These are phyloP conservation scores for Ogataea henricii DNA, from an alignment of 805 yeast species.

Conservation along the genomic window DNA sequence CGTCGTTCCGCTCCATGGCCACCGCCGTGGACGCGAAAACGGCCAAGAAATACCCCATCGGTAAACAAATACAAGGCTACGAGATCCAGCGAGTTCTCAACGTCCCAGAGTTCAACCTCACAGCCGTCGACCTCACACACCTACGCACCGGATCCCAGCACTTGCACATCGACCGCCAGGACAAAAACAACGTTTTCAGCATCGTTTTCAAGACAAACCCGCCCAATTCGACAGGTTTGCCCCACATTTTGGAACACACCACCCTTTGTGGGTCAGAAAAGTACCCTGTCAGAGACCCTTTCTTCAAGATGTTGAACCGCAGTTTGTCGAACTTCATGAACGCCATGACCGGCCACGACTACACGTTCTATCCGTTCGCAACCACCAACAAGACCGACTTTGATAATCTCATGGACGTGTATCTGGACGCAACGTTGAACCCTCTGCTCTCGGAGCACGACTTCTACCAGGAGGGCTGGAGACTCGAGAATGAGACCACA, in stretches of 20 bases:
- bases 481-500: constrained; percentile 72
- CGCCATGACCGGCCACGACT: constrained; percentile 98
- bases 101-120: constrained; percentile 79
- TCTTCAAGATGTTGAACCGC: constrained; percentile 93
- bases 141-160: constrained; percentile 72
- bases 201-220: constrained; percentile 93
- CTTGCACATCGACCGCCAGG: constrained; percentile 82
- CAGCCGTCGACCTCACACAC: constrained; percentile 76
- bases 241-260: constrained; percentile 95
- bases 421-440: constrained; percentile 80
- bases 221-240: constrained; percentile 92
- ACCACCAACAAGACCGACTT: constrained; percentile 87
- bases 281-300: constrained; percentile 95
- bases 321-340: constrained; percentile 97
- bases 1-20: not conserved
- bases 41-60: constrained; percentile 58
- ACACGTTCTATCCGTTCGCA: constrained; percentile 94
- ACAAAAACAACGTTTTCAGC: constrained; percentile 83
- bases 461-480: constrained; percentile 97
- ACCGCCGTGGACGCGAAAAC: constrained; percentile 7
- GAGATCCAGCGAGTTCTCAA: constrained; percentile 61
- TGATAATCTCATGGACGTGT: constrained; percentile 81
- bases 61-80: constrained; percentile 66
- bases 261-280: constrained; percentile 91
- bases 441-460: constrained; percentile 80